phyloP scores from a whole-genome alignment of 805 yeast species.

The Zygoascus bituminiphila region DNA sequence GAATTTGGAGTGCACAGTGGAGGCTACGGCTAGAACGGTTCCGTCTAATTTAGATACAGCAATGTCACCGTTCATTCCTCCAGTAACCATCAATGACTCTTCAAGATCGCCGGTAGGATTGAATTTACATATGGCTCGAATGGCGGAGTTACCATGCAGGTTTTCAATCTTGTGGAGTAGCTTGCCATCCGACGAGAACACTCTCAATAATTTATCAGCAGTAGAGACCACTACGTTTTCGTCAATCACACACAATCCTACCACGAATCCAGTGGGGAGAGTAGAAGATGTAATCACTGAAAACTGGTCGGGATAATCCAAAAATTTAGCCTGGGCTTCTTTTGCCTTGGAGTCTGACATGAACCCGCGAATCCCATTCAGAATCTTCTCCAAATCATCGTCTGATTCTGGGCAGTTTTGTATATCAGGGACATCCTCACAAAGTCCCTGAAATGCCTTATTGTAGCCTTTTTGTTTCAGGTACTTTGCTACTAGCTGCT shows the following conservation, averaged over 20 bases:
- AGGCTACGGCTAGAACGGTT: constrained; percentile 14
- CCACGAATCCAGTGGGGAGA: constrained; percentile 1
- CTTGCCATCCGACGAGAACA: constrained; percentile 4
- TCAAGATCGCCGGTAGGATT: constrained; percentile 11
- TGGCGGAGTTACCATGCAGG: constrained; percentile 12
- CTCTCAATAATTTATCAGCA: constrained; percentile 8
- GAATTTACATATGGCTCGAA: constrained; percentile 12
- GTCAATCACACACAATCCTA: background rate
- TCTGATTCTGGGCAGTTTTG: background rate
- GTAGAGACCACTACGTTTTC: constrained; percentile 5
- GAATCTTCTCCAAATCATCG: background rate
- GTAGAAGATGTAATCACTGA: background rate
- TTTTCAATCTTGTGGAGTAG: constrained; percentile 3
- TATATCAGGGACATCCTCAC: constrained; percentile 2
- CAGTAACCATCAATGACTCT: constrained; percentile 28
- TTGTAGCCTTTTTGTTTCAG: constrained; percentile 8
- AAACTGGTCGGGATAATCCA: background rate
- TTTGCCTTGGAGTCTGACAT: background rate
- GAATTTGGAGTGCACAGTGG: constrained; percentile 34
- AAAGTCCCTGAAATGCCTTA: constrained; percentile 7
- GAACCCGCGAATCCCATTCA: background rate
- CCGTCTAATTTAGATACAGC: constrained; percentile 21
- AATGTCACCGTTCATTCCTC: constrained; percentile 48
- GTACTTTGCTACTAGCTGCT: constrained; percentile 10
- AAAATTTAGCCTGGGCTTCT: background rate